Evolutionary conservation across 371 early-diverging fungal genomes (phyloP).

Genomic region (Funneliformis caledonium): DNA sequence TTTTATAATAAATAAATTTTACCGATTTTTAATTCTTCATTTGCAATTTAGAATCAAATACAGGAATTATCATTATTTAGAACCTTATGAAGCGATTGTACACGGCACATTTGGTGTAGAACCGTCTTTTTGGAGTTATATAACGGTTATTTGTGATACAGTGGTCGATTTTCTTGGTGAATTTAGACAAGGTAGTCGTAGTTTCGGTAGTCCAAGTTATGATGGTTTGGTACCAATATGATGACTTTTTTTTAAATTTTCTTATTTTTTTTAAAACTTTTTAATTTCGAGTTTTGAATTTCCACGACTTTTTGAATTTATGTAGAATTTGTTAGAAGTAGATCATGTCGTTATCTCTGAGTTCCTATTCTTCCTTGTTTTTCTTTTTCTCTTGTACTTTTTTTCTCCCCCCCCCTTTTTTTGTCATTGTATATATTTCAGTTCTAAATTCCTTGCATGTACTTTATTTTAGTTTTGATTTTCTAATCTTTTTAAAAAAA

Average conservation of each 20-base stretch:
- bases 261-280: too few species aligned
- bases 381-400: neutral
- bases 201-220: conserved; percentile 31
- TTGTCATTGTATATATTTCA: neutral
- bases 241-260: neutral
- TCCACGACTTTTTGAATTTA: too few species aligned
- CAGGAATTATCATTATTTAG: conserved; percentile 1
- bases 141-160: neutral
- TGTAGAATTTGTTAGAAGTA: too few species aligned
- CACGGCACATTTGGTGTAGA: conserved; percentile 35
- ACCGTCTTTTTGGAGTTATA: neutral
- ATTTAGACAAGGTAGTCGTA: conserved; percentile 31
- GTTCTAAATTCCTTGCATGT: neutral
- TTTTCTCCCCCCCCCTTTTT: too few species aligned
- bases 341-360: too few species aligned
- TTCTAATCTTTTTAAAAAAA: too few species aligned
- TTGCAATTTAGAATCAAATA: neutral
- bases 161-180: conserved; percentile 31
- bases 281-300: too few species aligned
- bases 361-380: too few species aligned
- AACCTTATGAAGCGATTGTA: conserved; percentile 34
- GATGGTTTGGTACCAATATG: conserved; percentile 37
- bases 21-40: neutral
- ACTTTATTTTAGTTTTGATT: too few species aligned
- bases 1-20: neutral